phyloP scores from a whole-genome alignment of 2,329 filamentous ascomycete species.

The Phyllosticta ampelicida region DNA sequence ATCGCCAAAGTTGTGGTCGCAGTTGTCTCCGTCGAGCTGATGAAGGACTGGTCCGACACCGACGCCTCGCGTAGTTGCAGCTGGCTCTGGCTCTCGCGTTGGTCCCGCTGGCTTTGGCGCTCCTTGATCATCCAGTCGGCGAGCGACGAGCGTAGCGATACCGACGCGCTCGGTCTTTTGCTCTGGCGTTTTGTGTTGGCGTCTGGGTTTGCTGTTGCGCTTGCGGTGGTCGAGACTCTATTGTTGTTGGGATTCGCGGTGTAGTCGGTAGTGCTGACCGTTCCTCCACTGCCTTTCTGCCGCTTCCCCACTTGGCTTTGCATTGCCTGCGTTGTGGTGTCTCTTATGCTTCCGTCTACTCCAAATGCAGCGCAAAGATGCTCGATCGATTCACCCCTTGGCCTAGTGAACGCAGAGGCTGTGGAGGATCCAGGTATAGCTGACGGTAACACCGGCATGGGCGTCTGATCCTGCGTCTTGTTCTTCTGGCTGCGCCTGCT shows the following conservation, averaged over 20 bases:
- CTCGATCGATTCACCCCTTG: neutral
- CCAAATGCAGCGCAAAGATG: neutral
- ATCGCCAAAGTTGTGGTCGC: no score
- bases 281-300: neutral
- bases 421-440: neutral
- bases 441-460: neutral
- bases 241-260: neutral
- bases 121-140: neutral
- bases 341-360: neutral
- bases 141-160: neutral
- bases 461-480: neutral
- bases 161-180: neutral
- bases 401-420: neutral
- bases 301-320: neutral
- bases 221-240: neutral
- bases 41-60: no score
- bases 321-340: neutral
- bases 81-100: no score
- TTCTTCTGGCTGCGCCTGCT: neutral
- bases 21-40: no score
- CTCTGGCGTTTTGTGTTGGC: neutral
- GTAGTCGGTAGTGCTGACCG: neutral
- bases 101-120: neutral
- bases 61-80: no score
- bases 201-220: neutral